Evolutionary conservation across 2,329 filamentous ascomycete genomes (phyloP), one percentile per base, ranked within the genome.

Genomic region (Cercospora sp.): DNA sequence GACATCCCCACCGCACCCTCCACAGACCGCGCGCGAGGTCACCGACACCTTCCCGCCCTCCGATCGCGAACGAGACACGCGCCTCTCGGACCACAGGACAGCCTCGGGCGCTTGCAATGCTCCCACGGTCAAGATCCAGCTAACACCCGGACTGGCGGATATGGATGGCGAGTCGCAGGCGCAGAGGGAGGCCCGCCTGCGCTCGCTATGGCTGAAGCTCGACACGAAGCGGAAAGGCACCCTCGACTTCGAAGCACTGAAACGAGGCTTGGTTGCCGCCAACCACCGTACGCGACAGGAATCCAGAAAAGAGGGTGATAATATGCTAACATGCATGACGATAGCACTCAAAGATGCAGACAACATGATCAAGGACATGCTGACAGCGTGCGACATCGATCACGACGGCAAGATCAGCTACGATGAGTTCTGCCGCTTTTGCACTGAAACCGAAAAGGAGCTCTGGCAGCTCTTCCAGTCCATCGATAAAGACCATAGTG

Each of bases 331-430:
- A 45, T 37, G 18, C 8, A n/a, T 24, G 16, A 43, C 9, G 43
- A 72, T 75, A 90, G 88, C 90, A 71, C 82, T 99, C 77, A 97
- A 97, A 84, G 95, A 97, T 85, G 95, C 95, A 78, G 91, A 97
- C 80, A 84, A 87, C 43, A 88, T 98, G 84, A 86, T 99, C 70
- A 87, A 88, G 77, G 89, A 91, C 76, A 91, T 98, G 67, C 86
- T 97, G 78, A 85, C 86, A 72, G 87, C 90, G 69, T 93, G 97
- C 71, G 95, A 99, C 78, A 91, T 89, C 67, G 93, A 94, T 77
- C 88, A 89, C 28, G 93, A 98, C 80, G 93, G 94, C 71, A 90
- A 89, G 76, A 98, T 99, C 74, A 91, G 96, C 80, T 97, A 92
- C 79, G 87, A 93, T 82, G 95, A 99, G 83, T 99, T 99, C 77